phyloP scores from a whole-genome alignment of 306 rosid species.

The Trifolium dubium region DNA sequence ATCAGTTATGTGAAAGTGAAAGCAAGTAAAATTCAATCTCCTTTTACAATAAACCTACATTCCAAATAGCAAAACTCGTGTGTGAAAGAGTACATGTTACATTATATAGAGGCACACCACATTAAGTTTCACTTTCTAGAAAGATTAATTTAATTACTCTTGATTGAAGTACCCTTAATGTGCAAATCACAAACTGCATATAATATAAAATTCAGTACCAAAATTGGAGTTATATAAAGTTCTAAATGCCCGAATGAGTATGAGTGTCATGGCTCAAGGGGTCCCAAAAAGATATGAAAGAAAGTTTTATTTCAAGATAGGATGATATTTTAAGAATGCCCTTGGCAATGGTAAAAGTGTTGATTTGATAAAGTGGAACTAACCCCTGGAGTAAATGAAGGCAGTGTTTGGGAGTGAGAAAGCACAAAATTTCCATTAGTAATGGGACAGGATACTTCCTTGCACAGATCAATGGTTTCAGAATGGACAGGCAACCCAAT shows the following conservation, averaged over 20 bases:
- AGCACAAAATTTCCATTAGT: constrained; percentile 62
- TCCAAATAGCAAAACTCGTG: constrained; percentile 14
- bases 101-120: constrained; percentile 24
- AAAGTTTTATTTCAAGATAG: constrained; percentile 28
- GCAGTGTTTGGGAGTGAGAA: constrained; percentile 77
- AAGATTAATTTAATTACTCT: constrained; percentile 18
- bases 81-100: constrained; percentile 3
- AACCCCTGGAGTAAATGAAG: constrained; percentile 77
- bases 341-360: constrained; percentile 24
- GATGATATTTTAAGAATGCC: constrained; percentile 15
- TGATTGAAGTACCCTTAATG: constrained; percentile 14
- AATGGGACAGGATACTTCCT: constrained; percentile 69
- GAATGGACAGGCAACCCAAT: constrained; percentile 71
- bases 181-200: constrained; percentile 15
- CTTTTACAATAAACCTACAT: constrained; percentile 17
- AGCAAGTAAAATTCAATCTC: constrained; percentile 10
- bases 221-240: constrained; percentile 27
- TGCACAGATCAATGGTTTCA: constrained; percentile 63
- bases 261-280: neutral
- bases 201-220: constrained; percentile 22
- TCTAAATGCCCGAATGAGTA: constrained; percentile 11
- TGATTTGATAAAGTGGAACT: constrained; percentile 49
- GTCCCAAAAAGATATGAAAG: constrained; percentile 14
- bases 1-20: constrained; percentile 6
- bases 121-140: neutral